Conservation (phyloP, 2,329 filamentous ascomycete genomes). For the Chaetomium sp. region DNA sequence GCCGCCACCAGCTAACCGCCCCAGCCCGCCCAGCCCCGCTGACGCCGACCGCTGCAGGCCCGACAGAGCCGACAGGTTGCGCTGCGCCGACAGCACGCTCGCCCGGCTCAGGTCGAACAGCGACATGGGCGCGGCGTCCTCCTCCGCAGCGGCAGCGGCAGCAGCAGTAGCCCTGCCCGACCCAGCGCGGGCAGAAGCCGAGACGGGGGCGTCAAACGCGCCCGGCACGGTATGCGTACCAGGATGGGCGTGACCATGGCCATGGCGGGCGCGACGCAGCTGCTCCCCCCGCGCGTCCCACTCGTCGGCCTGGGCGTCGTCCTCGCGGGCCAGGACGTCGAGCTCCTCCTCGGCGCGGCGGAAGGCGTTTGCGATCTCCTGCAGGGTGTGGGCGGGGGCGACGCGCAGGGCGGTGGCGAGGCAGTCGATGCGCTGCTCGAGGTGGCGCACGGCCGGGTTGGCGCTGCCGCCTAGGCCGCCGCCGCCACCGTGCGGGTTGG, state of each 20-base stretch:
- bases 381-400: slow-evolving; percentile 68
- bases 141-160: slow-evolving; percentile 19
- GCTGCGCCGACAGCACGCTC: slow-evolving; percentile 60
- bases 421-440: slow-evolving; percentile 81
- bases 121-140: slow-evolving; percentile 64
- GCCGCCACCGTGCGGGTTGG: too few relatives aligned
- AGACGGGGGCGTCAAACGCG: slow-evolving; percentile 45
- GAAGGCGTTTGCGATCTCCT: slow-evolving; percentile 75
- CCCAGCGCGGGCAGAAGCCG: too few relatives aligned
- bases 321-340: slow-evolving; percentile 64
- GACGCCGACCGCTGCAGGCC: slow-evolving; percentile 49
- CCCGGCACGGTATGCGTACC: slow-evolving; percentile 52
- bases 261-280: not conserved
- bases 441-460: slow-evolving; percentile 65
- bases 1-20: slow-evolving; percentile 39
- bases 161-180: too few relatives aligned
- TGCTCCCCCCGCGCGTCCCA: slow-evolving; percentile 68
- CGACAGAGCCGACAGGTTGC: slow-evolving; percentile 59
- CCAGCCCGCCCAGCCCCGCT: slow-evolving; percentile 37
- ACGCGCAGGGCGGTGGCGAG: slow-evolving; percentile 74
- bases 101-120: slow-evolving; percentile 66
- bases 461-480: slow-evolving; percentile 40
- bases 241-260: not conserved
- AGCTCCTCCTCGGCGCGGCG: slow-evolving; percentile 78
- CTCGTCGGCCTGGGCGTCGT: slow-evolving; percentile 67